Base-by-base conservation (phyloP, 176 grass and related monocot species). In the Microstegium vimineum region DNA sequence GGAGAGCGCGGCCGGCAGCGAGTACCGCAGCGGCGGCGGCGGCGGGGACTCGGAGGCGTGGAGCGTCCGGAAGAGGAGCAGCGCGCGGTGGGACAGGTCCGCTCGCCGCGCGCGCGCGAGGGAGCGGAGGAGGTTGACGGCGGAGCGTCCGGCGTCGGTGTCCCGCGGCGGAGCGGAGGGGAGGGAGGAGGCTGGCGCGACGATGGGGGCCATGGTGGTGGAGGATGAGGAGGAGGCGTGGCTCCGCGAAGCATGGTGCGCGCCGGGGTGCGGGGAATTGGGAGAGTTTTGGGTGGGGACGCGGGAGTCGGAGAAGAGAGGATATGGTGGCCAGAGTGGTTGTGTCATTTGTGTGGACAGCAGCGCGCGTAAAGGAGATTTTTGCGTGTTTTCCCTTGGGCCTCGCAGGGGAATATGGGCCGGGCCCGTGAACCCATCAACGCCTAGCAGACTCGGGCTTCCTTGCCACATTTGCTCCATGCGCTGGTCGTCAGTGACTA, bases 1-100 rank as follows among this genome's bases (percentile, higher is more conserved):
- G 25, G 87, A 94, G 79, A 93, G 95, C 33, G 83, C 90, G 1
- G 81, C n/a, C n/a, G n/a, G n/a, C n/a, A n/a, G n/a, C n/a, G n/a
- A n/a, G n/a, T n/a, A n/a, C n/a, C n/a, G n/a, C n/a, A n/a, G n/a
- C n/a, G n/a, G n/a, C n/a, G n/a, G n/a, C n/a, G 92, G 86, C 22
- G 73, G 74, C 0, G 84, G 46, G 8, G 76, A 10, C 1, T 83
- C 20, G 71, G 81, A 78, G 79, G 49, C 10, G 34, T 85, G 81
- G 51, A 94, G 66, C 10, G 89, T 79, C 71, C 81, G 86, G 88
- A 78, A 85, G 66, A 86, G 84, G 81, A 89, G 81, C 51, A 92
- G 85, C 35, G 86, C 84, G 34, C 84, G 86, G 78, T 90, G 81
- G 43, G 84, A 78, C n/a, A 84, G 88, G 73, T 83, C 78, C 16